A percentile compares a stretch with the other conserved stretches of the same genome.
These are phyloP conservation scores for Colletotrichum limetticola DNA, from an alignment of 2,329 filamentous ascomycete species.

Conservation along the genomic window DNA sequence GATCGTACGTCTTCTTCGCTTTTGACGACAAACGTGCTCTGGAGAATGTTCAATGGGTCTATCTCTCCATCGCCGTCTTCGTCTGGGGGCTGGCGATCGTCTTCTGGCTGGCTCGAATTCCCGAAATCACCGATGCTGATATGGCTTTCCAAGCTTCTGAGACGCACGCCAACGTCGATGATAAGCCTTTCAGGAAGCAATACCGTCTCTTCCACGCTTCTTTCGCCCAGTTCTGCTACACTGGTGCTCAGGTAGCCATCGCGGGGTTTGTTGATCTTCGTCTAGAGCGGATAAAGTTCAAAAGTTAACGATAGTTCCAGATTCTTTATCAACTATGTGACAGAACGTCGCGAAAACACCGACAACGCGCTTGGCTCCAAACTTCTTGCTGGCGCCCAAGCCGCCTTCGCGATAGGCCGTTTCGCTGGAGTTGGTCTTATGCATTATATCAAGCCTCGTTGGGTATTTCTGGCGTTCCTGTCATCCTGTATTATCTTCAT, in stretches of 20 bases:
- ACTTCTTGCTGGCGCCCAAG: slow-evolving; percentile 80
- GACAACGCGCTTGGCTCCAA: slow-evolving; percentile 65
- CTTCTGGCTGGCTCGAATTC: slow-evolving; percentile 76
- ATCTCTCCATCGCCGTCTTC: slow-evolving; percentile 78
- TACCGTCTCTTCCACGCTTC: slow-evolving; percentile 82
- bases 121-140: slow-evolving; percentile 76
- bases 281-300: too few relatives aligned
- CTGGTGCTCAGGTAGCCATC: slow-evolving; percentile 75
- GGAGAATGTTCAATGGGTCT: slow-evolving; percentile 80
- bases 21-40: slow-evolving; percentile 57
- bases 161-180: slow-evolving; percentile 43
- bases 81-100: slow-evolving; percentile 73
- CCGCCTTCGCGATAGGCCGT: slow-evolving; percentile 76
- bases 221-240: slow-evolving; percentile 83
- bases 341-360: slow-evolving; percentile 62
- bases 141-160: slow-evolving; percentile 71
- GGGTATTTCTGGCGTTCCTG: slow-evolving; percentile 53
- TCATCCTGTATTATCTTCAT: slow-evolving; percentile 67
- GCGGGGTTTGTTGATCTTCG: slow-evolving; percentile 63
- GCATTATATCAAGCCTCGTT: slow-evolving; percentile 42
- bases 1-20: slow-evolving; percentile 77
- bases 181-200: slow-evolving; percentile 73
- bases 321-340: slow-evolving; percentile 82
- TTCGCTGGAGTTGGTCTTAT: slow-evolving; percentile 72
- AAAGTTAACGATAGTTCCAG: slow-evolving; percentile 73